Evolutionary conservation across 768 basidiomycete species (phyloP).

Genomic region (Dioszegia hungarica): DNA sequence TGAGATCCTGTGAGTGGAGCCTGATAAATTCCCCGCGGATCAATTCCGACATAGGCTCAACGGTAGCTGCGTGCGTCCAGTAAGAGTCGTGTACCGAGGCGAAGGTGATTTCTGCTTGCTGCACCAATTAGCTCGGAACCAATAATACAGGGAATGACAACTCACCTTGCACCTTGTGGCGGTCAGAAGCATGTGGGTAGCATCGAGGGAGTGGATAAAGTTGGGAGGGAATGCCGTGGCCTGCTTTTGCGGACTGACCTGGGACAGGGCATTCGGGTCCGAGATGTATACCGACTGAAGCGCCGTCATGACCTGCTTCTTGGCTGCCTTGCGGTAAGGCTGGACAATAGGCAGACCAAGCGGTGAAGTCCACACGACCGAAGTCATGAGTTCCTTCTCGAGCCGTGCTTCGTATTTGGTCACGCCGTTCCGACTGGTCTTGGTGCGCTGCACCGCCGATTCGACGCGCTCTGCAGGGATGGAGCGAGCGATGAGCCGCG

Average conservation of each 20-base stretch:
- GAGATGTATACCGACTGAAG: constrained; percentile 84
- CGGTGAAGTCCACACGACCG: constrained; percentile 93
- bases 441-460: background rate
- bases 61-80: constrained; percentile 88
- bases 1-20: constrained; percentile 80
- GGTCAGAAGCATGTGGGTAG: constrained; percentile 97
- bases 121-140: constrained; percentile 10
- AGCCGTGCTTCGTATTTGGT: constrained; percentile 51
- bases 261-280: constrained; percentile 70
- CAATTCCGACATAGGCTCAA: constrained; percentile 80
- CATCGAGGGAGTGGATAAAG: constrained; percentile 95
- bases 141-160: background rate
- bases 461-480: constrained; percentile 2
- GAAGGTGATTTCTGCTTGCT: constrained; percentile 74
- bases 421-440: background rate
- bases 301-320: constrained; percentile 76
- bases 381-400: constrained; percentile 86
- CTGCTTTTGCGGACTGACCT: constrained; percentile 83
- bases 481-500: constrained; percentile 61
- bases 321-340: constrained; percentile 78
- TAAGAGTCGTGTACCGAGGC: constrained; percentile 98
- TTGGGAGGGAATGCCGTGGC: constrained; percentile 97
- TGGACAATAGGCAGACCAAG: constrained; percentile 94
- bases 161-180: constrained; percentile 73
- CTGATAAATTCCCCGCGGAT: constrained; percentile 92